Evolutionary conservation across 306 rosid species (phyloP), one percentile per base, ranked within the genome.

Genomic region (Gleditsia sinensis): DNA sequence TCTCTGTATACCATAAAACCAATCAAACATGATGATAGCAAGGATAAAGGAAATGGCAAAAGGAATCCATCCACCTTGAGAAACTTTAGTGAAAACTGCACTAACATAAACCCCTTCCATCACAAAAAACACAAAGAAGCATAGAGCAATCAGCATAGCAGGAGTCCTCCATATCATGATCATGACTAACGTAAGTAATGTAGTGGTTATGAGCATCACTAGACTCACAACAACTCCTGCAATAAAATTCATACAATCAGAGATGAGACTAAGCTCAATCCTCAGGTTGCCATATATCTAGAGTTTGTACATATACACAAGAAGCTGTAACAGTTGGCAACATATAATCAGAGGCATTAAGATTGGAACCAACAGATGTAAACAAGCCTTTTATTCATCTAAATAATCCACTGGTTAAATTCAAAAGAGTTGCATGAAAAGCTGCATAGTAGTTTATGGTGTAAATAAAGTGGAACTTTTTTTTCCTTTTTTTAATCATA

Each of bases 51-150:
- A 92, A 69, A 89, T 84, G 81, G 93, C 93, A 58, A 92, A 92
- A 74, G 96, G 91, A 86, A 92, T 89, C 96, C 97, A 92, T 71
- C 96, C 97, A 58, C 96, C 97, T 92, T 92, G 93, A 9, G 76
- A 51, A 74, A 92, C 54, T 75, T 87, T 92, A 10, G 89, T 86
- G 90, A 86, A 86, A 63, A 92, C 93, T 13, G 96, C 93, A 76
- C 91, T 89, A 42, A 88, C 93, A 20, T 89, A 92, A 63, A 86
- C 86, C 16, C 90, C 91, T 83, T 92, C 97, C 96, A 92, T 84
- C 12, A 73, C 69, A 27, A 89, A 87, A 58, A 92, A 92, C 51
- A 87, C 86, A 0, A 5, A 21, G 50, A 89, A 86, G 91, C 75
- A 86, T 5, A 89, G 62, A 71, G 78, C 78, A 78, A 89, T 85